Percentiles rank a stretch among this genome's conserved stretches.
Evolutionary conservation across 345 rosid genomes (phyloP).

Genomic region (Pseudoturritis turrita): DNA sequence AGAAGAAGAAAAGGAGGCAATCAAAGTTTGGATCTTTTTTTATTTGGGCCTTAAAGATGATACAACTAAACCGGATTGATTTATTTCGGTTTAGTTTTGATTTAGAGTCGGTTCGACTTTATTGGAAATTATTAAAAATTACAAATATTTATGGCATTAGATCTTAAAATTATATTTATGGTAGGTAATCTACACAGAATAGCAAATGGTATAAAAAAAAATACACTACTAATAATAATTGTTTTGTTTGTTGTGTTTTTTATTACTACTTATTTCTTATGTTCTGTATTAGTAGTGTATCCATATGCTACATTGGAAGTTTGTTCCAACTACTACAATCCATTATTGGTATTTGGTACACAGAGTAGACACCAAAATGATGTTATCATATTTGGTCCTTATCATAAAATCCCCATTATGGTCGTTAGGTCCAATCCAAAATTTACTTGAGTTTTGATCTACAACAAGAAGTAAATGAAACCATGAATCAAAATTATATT

Average conservation of each 20-base stretch:
- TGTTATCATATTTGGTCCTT: slow-evolving; percentile 1
- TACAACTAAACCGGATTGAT: not conserved
- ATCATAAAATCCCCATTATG: not conserved
- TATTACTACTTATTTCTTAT: not conserved
- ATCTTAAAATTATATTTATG: not conserved
- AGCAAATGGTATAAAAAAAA: not conserved
- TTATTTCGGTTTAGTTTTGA: not conserved
- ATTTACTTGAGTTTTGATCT: slow-evolving; percentile 1
- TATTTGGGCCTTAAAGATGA: not conserved
- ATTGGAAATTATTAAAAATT: no score
- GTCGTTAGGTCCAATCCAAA: slow-evolving; percentile 10
- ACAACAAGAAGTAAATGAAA: not conserved
- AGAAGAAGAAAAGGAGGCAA: not conserved
- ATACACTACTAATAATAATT: not conserved
- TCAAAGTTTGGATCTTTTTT: not conserved
- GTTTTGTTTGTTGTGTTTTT: not conserved
- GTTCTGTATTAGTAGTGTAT: not conserved
- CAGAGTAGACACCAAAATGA: slow-evolving; percentile 1
- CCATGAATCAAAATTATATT: not conserved
- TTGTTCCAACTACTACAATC: slow-evolving; percentile 14
- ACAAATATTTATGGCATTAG: no score
- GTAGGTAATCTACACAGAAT: not conserved
- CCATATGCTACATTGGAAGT: not conserved
- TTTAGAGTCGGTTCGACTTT: not conserved
- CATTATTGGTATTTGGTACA: slow-evolving; percentile 18